These are phyloP conservation scores for Dipodascus geniculatus DNA, from an alignment of 805 yeast genomes.

Conservation along the genomic window DNA sequence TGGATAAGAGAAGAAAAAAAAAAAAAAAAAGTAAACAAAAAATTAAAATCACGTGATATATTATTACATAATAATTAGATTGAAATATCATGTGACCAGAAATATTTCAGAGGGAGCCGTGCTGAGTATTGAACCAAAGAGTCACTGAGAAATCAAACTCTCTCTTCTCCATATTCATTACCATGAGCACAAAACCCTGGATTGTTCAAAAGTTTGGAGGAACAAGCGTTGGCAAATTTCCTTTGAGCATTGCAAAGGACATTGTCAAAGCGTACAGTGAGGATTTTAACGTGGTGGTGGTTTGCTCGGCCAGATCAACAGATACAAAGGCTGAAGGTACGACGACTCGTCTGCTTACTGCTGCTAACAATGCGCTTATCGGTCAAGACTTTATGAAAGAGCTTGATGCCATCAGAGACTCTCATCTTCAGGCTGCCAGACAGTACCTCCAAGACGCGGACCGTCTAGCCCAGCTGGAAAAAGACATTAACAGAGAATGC, in stretches of 20 bases:
- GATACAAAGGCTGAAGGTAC: conserved; percentile 91
- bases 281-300: conserved; percentile 69
- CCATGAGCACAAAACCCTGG: conserved; percentile 33
- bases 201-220: conserved; percentile 94
- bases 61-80: too few relatives aligned
- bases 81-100: not conserved
- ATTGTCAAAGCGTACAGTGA: conserved; percentile 52
- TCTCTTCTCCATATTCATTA: too few relatives aligned
- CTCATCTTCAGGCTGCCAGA: conserved; percentile 68
- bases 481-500: conserved; percentile 53
- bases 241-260: conserved; percentile 72
- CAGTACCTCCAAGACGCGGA: conserved; percentile 34
- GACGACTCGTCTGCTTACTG: conserved; percentile 68
- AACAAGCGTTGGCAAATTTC: conserved; percentile 92
- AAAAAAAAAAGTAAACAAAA: too few relatives aligned
- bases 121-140: too few relatives aligned
- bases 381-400: conserved; percentile 34
- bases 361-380: conserved; percentile 49
- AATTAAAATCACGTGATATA: too few relatives aligned
- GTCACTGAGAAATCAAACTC: too few relatives aligned
- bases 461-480: conserved; percentile 42
- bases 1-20: not conserved
- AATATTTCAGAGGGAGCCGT: too few relatives aligned
- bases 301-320: conserved; percentile 90
- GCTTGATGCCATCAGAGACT: conserved; percentile 56